Conservation (phyloP, 108 stramenopile species). For the Skeletonema tropicum region DNA sequence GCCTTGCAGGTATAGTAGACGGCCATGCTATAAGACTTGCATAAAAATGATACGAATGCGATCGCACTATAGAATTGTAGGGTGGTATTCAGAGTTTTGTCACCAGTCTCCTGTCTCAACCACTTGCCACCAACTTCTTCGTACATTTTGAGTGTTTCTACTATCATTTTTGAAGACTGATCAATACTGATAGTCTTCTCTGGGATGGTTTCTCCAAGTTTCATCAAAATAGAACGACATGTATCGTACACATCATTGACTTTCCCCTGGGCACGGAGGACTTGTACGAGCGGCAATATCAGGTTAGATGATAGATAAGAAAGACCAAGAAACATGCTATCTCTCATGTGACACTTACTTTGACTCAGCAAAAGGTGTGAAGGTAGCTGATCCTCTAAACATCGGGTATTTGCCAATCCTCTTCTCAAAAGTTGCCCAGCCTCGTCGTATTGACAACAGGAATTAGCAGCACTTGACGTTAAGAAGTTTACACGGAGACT, state of each 20-base stretch:
- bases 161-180: too few relatives aligned
- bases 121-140: background rate
- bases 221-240: background rate
- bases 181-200: too few relatives aligned
- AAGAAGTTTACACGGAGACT: constrained; percentile 9
- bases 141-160: background rate
- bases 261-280: constrained; percentile 10
- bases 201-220: background rate
- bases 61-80: background rate
- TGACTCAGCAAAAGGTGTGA: background rate
- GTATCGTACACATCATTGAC: background rate
- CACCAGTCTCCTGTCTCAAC: background rate
- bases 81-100: background rate
- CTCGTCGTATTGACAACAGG: background rate
- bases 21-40: background rate
- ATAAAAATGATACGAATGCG: background rate
- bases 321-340: too few relatives aligned
- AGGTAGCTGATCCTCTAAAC: background rate
- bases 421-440: background rate
- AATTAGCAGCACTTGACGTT: background rate
- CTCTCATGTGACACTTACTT: background rate
- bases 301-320: background rate
- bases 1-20: background rate
- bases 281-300: constrained; percentile 6
- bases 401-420: background rate